These are phyloP conservation scores for Heterobasidion irregulare DNA, from an alignment of 1,284 basidiomycete genomes.

Conservation along the genomic window DNA sequence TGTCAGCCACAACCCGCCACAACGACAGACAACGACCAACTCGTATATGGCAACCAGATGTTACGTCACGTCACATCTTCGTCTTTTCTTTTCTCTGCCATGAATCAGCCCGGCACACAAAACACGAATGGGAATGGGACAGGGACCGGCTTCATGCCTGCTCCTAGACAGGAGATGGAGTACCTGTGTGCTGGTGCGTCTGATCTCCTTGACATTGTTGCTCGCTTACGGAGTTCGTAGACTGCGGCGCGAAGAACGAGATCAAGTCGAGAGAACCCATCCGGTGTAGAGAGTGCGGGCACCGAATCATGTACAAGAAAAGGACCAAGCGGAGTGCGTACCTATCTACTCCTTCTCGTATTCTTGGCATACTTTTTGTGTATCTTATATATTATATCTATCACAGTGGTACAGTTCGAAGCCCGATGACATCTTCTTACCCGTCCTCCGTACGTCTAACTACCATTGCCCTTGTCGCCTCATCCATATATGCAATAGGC, in stretches of 20 bases:
- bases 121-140: slow-evolving; percentile 10
- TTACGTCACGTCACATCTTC: slow-evolving; percentile 15
- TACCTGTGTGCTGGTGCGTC: slow-evolving; percentile 88
- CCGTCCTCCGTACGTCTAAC: not conserved
- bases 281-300: slow-evolving; percentile 94
- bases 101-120: slow-evolving; percentile 31
- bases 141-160: slow-evolving; percentile 21
- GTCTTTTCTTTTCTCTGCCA: slow-evolving; percentile 19
- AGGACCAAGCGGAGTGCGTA: slow-evolving; percentile 88
- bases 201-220: slow-evolving; percentile 9
- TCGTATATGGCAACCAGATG: not conserved
- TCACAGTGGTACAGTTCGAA: slow-evolving; percentile 80
- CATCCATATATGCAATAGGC: slow-evolving; percentile 47
- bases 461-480: slow-evolving; percentile 22
- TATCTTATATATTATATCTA: not conserved
- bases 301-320: slow-evolving; percentile 99
- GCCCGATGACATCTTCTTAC: slow-evolving; percentile 46
- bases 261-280: slow-evolving; percentile 94
- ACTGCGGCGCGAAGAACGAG: slow-evolving; percentile 91
- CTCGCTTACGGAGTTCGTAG: slow-evolving; percentile 31
- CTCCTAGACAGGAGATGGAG: slow-evolving; percentile 65
- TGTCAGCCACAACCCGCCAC: too few species aligned
- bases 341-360: not conserved
- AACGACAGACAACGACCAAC: too few species aligned
- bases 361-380: too few species aligned